Base-by-base conservation (phyloP, 2,329 filamentous ascomycete species). In the Didymella keratinophila region DNA sequence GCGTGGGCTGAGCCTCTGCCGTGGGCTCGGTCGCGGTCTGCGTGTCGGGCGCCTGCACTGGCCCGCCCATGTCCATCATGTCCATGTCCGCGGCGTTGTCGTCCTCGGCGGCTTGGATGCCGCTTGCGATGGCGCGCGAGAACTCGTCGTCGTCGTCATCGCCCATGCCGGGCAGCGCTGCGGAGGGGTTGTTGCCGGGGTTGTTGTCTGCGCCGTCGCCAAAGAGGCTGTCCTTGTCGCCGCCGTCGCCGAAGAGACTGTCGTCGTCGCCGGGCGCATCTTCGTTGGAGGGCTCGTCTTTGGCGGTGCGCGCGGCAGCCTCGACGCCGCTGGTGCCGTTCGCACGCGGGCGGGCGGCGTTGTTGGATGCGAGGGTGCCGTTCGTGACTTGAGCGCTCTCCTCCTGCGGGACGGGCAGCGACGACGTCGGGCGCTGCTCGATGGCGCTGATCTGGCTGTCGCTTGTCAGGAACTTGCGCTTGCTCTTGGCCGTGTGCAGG, bases 391-490 rank as follows among this genome's bases (percentile, higher is more conserved):
- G 72, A 61, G 20, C 79, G 73, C 54, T 91, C 84, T 59, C 82
- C 59, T 91, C 90, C 52, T 87, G 86, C 0, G 93, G 92, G 1
- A 98, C 85, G 1, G 91, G 88, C 0, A 91, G 78, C 30, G 86
- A 89, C 23, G 88, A 92, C 52, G 89, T 83, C 2, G 95, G 94
- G 3, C 95, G 86, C 56, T 92, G 85, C 76, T 98, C 93, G 39
- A 99, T 88, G 2, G 92, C 87, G 2, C 92, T 95, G 58, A 98
- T 93, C 73, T 99, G 95, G 6, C 90, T 84, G 14, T 89, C 91
- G 52, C 84, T 91, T 2, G 90, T 89, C 45, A 89, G 87, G 70
- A 95, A 99, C 4, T 85, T 84, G 11, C 93, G 86, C 64, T 87
- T 88, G 7, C 90, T 83, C 68, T 90, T 84, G 0, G 95, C 95